Evolutionary conservation across 2,329 filamentous ascomycete genomes (phyloP), one percentile per base, ranked within the genome.

Genomic region (Penicillium sclerotiorum): DNA sequence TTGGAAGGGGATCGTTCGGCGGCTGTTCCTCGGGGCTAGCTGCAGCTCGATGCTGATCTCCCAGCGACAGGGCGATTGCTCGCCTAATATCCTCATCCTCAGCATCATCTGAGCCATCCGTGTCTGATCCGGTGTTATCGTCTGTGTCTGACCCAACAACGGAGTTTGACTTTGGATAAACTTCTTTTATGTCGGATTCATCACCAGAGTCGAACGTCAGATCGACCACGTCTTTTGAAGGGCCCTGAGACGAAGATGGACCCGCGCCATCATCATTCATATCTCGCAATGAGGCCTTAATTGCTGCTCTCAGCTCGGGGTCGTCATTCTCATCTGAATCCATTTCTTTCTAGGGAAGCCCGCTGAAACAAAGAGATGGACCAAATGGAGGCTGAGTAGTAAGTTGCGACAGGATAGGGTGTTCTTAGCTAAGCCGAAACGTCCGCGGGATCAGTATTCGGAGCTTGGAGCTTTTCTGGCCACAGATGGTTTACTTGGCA

Each of bases 41-140:
- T n/a, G n/a, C n/a, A n/a, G n/a, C n/a, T n/a, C n/a, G n/a, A 9
- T 40, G 35, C 27, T 13, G 37, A 12, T 23, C 39, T 30, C 37
- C 32, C 3, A 47, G 17, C 12, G 70, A 71, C 30, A 72, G 27
- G 15, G 62, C 59, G 50, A 73, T 66, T 35, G 72, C 65, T 50
- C 50, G 57, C 37, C 67, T 67, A 11, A 74, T 50, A 8, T 72
- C 67, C 36, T 73, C 70, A 27, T 73, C 71, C 4, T 59, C 46
- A 9, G 56, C n/a, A n/a, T n/a, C n/a, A n/a, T n/a, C n/a, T n/a
- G n/a, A n/a, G n/a, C n/a, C 51, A 23, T 53, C 46, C 9, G 50
- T 45, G 2, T 21, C 38, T 30, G 36, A 21, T 13, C 48, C 41
- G 8, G 56, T 48, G 12, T 59, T 59, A 6, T 57, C 51, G 12